These are phyloP conservation scores for Pistacia integerrima DNA, from an alignment of 345 rosid species.

Conservation along the genomic window DNA sequence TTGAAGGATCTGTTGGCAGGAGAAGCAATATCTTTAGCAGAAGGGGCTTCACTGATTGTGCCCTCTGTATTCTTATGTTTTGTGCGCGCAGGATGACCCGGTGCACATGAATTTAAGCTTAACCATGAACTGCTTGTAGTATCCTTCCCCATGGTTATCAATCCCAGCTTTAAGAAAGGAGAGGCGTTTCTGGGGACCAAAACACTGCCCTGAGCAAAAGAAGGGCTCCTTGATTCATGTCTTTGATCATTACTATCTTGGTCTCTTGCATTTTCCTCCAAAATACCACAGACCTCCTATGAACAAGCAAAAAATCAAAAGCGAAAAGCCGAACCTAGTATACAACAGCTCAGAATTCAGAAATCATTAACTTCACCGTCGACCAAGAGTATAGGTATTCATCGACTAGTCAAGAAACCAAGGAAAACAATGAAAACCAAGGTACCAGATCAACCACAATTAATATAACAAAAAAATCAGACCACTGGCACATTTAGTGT, in stretches of 20 bases:
- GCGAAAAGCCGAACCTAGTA: not conserved
- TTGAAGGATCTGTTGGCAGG: constrained; percentile 47
- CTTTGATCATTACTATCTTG: constrained; percentile 38
- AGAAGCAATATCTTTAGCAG: constrained; percentile 24
- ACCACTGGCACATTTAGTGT: not conserved
- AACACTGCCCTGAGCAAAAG: constrained; percentile 9
- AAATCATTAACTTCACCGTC: not conserved
- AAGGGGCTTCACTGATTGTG: constrained; percentile 23
- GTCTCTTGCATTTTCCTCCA: constrained; percentile 26
- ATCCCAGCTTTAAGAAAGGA: constrained; percentile 36
- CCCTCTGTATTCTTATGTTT: constrained; percentile 39
- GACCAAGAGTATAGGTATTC: not conserved
- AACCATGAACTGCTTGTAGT: constrained; percentile 61
- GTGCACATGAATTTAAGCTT: constrained; percentile 65
- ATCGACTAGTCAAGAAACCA: not conserved
- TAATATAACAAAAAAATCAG: no score
- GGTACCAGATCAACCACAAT: not conserved
- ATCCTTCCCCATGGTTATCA: constrained; percentile 43
- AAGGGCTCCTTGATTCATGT: constrained; percentile 9
- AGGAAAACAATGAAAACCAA: not conserved
- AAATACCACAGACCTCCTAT: constrained; percentile 44
- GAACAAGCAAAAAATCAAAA: constrained; percentile 26
- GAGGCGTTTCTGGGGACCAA: constrained; percentile 21
- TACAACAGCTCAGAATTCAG: not conserved
- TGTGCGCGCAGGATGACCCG: constrained; percentile 26